Evolutionary conservation across 2,329 filamentous ascomycete genomes (phyloP), one percentile per base, ranked within the genome.

Genomic region (Talaromyces marneffei): DNA sequence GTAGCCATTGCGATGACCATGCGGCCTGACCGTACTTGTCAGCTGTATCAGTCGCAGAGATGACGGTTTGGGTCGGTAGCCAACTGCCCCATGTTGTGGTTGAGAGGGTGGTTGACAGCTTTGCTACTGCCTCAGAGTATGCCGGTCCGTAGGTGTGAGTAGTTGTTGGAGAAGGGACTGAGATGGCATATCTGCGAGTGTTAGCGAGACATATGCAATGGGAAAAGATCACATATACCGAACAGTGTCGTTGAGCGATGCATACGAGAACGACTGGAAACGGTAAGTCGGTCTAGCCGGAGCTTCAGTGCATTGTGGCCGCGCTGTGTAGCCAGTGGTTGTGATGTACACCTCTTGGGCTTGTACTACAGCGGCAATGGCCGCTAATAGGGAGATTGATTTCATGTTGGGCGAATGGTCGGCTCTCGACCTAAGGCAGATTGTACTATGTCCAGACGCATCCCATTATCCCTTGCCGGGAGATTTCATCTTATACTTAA

Each of bases 1-100:
- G 46, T 27, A 65, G 42, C 74, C 74, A 75, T 60, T 73, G 65
- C 1, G 71, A 70, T 3, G 71, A 71, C 72, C 73, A 76, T 2
- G 73, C 74, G 9, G 71, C 70, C 63, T 75, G 69, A 7, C 72
- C 74, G 61, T 74, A 76, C 7, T 67, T 66, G 39, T 74, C 68
- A 1, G 61, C 50, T 2, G 63, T 67, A 48, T 74, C 70, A 31
- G 65, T 71, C 7, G 70, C 71, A 16, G 61, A 52, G 29, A 52
- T 66, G 31, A 71, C 66, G 0, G 71, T 73, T 16, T 69, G 58
- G 10, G 63, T 67, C n/a, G 71, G 72, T 37, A 72, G 44, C 71
- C 71, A 74, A n/a, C 61, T 71, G 2, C 72, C 72, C 72, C 72
- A 74, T 2, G 68, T 72, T 10, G 70, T 69, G 1, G 70, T 73